These are phyloP conservation scores for Pyrenochaeta sp. DNA, from an alignment of 2,329 filamentous ascomycete genomes.

Conservation along the genomic window DNA sequence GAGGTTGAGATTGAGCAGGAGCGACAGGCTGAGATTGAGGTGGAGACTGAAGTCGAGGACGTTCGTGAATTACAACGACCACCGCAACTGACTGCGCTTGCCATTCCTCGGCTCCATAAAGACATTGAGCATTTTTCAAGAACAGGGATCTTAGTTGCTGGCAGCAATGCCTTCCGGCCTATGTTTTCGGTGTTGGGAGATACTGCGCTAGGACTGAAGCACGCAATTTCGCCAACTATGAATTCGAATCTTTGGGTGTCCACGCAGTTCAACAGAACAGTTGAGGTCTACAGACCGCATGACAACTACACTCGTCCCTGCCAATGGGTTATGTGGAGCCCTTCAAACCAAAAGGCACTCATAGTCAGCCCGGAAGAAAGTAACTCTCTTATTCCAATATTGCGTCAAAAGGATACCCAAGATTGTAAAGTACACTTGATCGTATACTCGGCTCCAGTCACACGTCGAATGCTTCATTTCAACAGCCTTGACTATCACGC, in stretches of 20 bases:
- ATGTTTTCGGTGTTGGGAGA: conserved; percentile 54
- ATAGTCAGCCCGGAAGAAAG: conserved; percentile 71
- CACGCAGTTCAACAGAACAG: conserved; percentile 59
- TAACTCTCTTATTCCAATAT: conserved; percentile 60
- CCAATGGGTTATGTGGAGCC: conserved; percentile 69
- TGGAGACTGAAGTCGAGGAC: conserved; percentile 66
- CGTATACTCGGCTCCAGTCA: conserved; percentile 68
- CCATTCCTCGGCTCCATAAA: conserved; percentile 58
- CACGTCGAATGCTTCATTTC: conserved; percentile 67
- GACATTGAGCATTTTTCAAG: conserved; percentile 58
- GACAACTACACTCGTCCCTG: conserved; percentile 60
- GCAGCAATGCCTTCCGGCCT: conserved; percentile 49
- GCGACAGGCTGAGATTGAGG: conserved; percentile 61
- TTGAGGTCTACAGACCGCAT: conserved; percentile 49
- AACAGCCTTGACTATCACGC: conserved; percentile 63
- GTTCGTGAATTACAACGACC: conserved; percentile 64
- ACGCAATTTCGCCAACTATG: conserved; percentile 21
- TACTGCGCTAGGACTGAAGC: conserved; percentile 50
- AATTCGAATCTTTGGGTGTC: conserved; percentile 51
- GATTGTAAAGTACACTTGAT: conserved; percentile 56
- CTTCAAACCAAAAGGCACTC: conserved; percentile 57
- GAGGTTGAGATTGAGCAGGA: conserved; percentile 65
- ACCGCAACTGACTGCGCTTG: conserved; percentile 49
- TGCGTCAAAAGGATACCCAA: conserved; percentile 38
- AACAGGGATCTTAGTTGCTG: conserved; percentile 55